Conservation (phyloP, 495 filamentous ascomycete genomes). For the Viridothelium virens region DNA sequence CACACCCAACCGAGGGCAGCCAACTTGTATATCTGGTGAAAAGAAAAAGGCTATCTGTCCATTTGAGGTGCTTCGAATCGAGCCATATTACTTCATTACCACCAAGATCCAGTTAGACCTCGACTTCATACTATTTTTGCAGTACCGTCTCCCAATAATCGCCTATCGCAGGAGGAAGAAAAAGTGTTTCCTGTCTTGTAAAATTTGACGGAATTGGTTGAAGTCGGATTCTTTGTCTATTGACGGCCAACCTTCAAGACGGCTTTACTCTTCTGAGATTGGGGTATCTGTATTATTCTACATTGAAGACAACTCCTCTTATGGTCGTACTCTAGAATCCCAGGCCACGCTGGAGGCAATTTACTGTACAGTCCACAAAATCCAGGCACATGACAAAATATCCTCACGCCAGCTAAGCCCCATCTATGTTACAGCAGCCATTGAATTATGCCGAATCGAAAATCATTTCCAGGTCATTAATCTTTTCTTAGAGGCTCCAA, state of each 20-base stretch:
- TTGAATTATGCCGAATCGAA: not conserved
- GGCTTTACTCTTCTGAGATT: too few species aligned
- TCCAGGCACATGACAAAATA: not conserved
- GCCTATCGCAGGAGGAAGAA: too few species aligned
- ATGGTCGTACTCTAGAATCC: not conserved
- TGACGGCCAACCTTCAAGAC: too few species aligned
- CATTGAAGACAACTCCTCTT: not conserved
- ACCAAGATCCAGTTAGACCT: too few species aligned
- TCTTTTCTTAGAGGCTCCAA: conserved; percentile 30
- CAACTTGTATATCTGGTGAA: too few species aligned
- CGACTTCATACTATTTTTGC: too few species aligned
- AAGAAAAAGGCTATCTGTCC: too few species aligned
- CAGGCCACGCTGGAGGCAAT: not conserved
- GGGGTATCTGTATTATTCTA: too few species aligned
- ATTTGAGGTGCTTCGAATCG: too few species aligned
- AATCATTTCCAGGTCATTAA: not conserved
- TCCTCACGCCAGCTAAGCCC: not conserved
- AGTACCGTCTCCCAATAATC: too few species aligned
- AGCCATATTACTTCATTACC: too few species aligned
- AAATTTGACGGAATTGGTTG: not conserved
- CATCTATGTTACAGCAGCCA: not conserved
- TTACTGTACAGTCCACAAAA: not conserved
- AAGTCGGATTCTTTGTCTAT: not conserved
- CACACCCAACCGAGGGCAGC: too few species aligned
- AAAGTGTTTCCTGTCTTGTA: not conserved